Percentiles rank a stretch among this genome's conserved stretches.
phyloP scores from a whole-genome alignment of 441 rosid genomes.

The Aquilaria agallochum region DNA sequence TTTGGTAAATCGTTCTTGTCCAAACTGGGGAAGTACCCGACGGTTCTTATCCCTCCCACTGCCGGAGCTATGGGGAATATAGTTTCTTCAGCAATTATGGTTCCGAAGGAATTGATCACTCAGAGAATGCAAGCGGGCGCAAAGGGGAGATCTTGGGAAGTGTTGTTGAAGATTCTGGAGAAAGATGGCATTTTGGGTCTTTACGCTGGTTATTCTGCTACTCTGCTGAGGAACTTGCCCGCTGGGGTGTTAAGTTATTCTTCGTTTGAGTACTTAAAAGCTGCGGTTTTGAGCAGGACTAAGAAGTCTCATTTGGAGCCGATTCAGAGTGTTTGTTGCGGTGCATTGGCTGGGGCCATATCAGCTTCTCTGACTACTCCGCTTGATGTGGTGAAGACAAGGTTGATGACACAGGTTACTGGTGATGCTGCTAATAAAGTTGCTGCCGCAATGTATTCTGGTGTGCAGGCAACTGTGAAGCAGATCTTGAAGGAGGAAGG shows the following conservation, averaged over 20 bases:
- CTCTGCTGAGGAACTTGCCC: constrained; percentile 80
- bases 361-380: constrained; percentile 90
- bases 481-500: constrained; percentile 95
- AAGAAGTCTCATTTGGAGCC: constrained; percentile 68
- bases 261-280: constrained; percentile 84
- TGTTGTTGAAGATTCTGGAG: constrained; percentile 61
- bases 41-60: constrained; percentile 83
- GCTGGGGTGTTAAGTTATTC: constrained; percentile 95
- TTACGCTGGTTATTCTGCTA: constrained; percentile 90
- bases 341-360: constrained; percentile 91
- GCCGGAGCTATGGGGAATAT: constrained; percentile 98
- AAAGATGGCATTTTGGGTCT: constrained; percentile 86
- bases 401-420: constrained; percentile 87
- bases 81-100: constrained; percentile 92
- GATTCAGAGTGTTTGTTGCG: constrained; percentile 78
- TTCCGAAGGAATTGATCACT: constrained; percentile 85
- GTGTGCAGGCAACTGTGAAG: constrained; percentile 58
- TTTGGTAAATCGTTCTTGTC: constrained; percentile 84
- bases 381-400: constrained; percentile 83
- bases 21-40: constrained; percentile 51
- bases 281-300: constrained; percentile 68
- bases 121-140: constrained; percentile 96
- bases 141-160: constrained; percentile 80
- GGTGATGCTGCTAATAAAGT: constrained; percentile 45
- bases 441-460: constrained; percentile 55